A percentile compares a stretch with the other conserved stretches of the same genome.
These are phyloP conservation scores for Pythium rishiriense DNA, from an alignment of 352 stramenopile species.

Conservation along the genomic window DNA sequence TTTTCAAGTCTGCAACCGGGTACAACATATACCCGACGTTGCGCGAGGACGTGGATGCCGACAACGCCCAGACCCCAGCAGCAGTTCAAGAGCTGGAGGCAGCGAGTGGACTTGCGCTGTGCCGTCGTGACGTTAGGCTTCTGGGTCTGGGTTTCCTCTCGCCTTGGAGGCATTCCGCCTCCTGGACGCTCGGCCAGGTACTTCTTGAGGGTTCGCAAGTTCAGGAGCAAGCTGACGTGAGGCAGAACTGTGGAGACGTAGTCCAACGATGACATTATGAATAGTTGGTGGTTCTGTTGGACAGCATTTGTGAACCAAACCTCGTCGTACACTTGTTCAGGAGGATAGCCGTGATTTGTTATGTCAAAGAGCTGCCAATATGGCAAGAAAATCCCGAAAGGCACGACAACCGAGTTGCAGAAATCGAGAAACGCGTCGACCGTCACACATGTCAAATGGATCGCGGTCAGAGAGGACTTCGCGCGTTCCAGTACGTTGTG, in stretches of 20 bases:
- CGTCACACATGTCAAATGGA: conserved; percentile 1
- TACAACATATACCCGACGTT: neutral
- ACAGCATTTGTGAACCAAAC: conserved; percentile 18
- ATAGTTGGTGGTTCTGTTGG: conserved; percentile 16
- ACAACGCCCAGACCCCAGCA: conserved; percentile 4
- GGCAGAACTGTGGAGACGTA: conserved; percentile 12
- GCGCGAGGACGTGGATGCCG: conserved; percentile 1
- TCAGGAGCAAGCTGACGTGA: conserved; percentile 16
- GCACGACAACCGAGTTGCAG: conserved; percentile 12
- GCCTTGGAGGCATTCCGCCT: neutral
- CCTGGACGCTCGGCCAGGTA: neutral
- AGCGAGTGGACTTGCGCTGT: neutral
- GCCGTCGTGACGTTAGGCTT: neutral
- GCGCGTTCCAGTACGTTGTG: neutral
- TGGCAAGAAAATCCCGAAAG: conserved; percentile 12
- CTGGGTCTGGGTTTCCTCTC: too few species aligned
- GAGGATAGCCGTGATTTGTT: neutral
- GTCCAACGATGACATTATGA: conserved; percentile 9
- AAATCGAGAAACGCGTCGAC: conserved; percentile 20
- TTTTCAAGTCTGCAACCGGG: conserved; percentile 10
- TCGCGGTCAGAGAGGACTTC: neutral
- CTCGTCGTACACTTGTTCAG: conserved; percentile 6
- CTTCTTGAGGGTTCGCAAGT: conserved; percentile 5
- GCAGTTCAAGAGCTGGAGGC: conserved; percentile 1
- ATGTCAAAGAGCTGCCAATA: conserved; percentile 8